Conservation (phyloP, 2,329 filamentous ascomycete species). For the Fusarium nematophilum region DNA sequence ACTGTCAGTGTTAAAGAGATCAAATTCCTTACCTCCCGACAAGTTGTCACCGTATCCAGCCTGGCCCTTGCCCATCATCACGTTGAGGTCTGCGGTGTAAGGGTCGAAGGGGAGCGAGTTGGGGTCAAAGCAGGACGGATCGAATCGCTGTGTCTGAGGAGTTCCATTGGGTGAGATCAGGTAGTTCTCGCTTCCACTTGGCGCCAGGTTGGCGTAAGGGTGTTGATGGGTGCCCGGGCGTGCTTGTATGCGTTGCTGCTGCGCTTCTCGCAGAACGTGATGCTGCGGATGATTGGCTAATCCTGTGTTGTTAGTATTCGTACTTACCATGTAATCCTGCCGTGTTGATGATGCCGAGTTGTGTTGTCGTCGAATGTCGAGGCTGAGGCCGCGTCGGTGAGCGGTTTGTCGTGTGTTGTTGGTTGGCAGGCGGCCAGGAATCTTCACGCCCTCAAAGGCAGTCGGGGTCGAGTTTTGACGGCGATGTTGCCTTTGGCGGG, state of each 20-base stretch:
- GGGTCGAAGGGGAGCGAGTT: constrained; percentile 61
- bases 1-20: constrained; percentile 60
- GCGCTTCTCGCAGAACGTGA: constrained; percentile 83
- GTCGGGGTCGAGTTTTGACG: constrained; percentile 89
- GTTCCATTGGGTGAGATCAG: constrained; percentile 67
- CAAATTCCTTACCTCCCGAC: constrained; percentile 59
- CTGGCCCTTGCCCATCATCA: constrained; percentile 61
- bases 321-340: constrained; percentile 60
- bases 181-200: constrained; percentile 63
- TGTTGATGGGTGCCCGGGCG: constrained; percentile 72
- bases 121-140: constrained; percentile 58
- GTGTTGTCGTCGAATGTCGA: constrained; percentile 77
- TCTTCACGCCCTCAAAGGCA: constrained; percentile 80
- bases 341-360: constrained; percentile 42
- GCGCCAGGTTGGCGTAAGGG: constrained; percentile 48
- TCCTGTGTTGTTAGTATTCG: constrained; percentile 66
- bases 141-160: constrained; percentile 65
- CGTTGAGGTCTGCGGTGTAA: constrained; percentile 56
- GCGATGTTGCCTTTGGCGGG: constrained; percentile 69
- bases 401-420: constrained; percentile 60
- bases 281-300: constrained; percentile 73
- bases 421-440: constrained; percentile 70
- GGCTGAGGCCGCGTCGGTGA: constrained; percentile 86
- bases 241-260: constrained; percentile 82
- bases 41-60: constrained; percentile 56